Percentiles rank a stretch among this genome's conserved stretches.
Conservation (phyloP, 2,329 filamentous ascomycete genomes). For the Dothistroma septosporum region DNA sequence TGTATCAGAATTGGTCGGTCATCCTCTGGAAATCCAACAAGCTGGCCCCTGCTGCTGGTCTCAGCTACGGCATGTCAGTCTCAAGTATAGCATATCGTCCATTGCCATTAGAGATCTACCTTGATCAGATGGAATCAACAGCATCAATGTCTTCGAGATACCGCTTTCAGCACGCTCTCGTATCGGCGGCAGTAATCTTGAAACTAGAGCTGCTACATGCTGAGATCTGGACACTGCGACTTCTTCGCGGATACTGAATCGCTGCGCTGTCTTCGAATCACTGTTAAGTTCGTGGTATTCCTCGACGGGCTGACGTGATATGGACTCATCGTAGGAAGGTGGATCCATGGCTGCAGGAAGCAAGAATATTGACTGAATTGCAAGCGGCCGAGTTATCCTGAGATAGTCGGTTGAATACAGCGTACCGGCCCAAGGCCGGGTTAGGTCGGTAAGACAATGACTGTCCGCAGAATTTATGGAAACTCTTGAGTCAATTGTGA, state of each 20-base stretch:
- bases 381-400: neutral
- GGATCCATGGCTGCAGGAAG: constrained; percentile 19
- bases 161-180: constrained; percentile 27
- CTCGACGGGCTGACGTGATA: constrained; percentile 2
- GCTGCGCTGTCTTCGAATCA: constrained; percentile 18
- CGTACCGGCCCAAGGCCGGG: neutral
- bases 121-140: constrained; percentile 34
- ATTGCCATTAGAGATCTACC: constrained; percentile 17
- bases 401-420: neutral
- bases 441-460: neutral
- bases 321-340: constrained; percentile 31
- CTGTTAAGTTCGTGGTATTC: constrained; percentile 8
- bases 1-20: constrained; percentile 28
- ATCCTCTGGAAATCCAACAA: constrained; percentile 27
- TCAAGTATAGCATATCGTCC: neutral
- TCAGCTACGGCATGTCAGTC: constrained; percentile 14
- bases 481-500: neutral
- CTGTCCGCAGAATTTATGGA: neutral
- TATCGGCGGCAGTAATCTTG: constrained; percentile 25
- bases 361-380: neutral
- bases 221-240: constrained; percentile 29
- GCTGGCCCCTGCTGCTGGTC: constrained; percentile 21
- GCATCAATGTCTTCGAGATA: constrained; percentile 27
- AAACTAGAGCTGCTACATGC: constrained; percentile 31
- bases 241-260: constrained; percentile 30